phyloP scores from a whole-genome alignment of 805 yeast genomes.

The Yarrowia keelungensis region DNA sequence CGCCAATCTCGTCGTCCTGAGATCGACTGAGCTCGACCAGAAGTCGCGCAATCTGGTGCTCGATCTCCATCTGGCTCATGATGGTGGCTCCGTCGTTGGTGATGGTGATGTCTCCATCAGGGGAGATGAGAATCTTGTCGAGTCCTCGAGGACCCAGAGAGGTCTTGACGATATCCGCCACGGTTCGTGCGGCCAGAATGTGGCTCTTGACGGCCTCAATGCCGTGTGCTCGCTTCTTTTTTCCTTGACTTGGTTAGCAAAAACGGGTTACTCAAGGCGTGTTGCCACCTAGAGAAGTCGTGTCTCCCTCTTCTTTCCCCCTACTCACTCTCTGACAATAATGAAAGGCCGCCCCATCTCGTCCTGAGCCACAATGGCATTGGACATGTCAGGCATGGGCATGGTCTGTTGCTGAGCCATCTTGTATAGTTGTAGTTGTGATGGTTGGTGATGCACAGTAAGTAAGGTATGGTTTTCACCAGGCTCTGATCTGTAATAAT shows the following conservation, averaged over 20 bases:
- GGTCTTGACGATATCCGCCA: slow-evolving; percentile 88
- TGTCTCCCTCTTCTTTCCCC: too few relatives aligned
- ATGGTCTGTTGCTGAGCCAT: slow-evolving; percentile 42
- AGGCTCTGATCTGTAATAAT: slow-evolving; percentile 18
- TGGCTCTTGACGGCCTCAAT: slow-evolving; percentile 81
- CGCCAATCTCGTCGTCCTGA: slow-evolving; percentile 98
- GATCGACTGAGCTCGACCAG: slow-evolving; percentile 91
- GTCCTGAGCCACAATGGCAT: slow-evolving; percentile 98
- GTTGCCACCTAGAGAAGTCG: not conserved
- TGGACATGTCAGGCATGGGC: slow-evolving; percentile 88
- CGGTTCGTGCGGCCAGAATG: slow-evolving; percentile 93
- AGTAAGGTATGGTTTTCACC: not conserved
- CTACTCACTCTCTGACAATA: slow-evolving; percentile 84
- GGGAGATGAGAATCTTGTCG: slow-evolving; percentile 92
- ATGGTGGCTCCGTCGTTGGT: slow-evolving; percentile 99
- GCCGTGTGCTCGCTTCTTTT: slow-evolving; percentile 71
- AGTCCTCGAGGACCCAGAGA: slow-evolving; percentile 98
- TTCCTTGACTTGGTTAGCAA: slow-evolving; percentile 54
- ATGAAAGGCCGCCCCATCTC: slow-evolving; percentile 99
- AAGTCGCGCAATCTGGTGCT: slow-evolving; percentile 93
- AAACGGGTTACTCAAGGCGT: not conserved
- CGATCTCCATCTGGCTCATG: slow-evolving; percentile 92
- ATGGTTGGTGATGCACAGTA: not conserved
- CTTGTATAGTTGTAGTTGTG: slow-evolving; percentile 7
- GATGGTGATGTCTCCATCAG: slow-evolving; percentile 97